phyloP scores from a whole-genome alignment of 108 stramenopile species.

The Stephanodiscus minutulus region DNA sequence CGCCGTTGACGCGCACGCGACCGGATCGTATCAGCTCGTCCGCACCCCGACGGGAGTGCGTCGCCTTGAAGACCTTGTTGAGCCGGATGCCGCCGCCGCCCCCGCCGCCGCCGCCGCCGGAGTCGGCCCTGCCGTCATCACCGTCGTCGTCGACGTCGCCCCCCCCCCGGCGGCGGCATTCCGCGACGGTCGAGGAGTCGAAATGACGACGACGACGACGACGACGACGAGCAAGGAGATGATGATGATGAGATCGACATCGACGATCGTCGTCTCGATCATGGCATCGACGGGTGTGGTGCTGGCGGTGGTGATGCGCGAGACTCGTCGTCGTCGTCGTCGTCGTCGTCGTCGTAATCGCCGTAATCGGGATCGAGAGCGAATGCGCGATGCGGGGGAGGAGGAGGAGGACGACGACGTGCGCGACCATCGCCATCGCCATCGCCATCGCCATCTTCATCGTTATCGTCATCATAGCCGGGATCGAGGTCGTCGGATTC shows the following conservation, averaged over 20 bases:
- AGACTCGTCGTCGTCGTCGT: too few species aligned
- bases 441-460: too few species aligned
- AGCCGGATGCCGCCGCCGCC: conserved; percentile 48
- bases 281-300: not conserved
- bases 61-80: conserved; percentile 82
- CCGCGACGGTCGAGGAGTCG: not conserved
- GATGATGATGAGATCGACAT: not conserved
- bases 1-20: conserved; percentile 65
- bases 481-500: too few species aligned
- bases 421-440: too few species aligned
- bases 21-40: conserved; percentile 67
- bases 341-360: too few species aligned
- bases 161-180: not conserved
- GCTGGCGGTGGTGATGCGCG: too few species aligned
- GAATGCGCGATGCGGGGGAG: not conserved
- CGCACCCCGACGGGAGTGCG: conserved; percentile 73
- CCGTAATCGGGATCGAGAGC: not conserved
- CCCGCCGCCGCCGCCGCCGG: not conserved
- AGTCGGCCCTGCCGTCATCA: too few species aligned
- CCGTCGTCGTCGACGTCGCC: too few species aligned
- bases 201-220: not conserved
- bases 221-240: not conserved
- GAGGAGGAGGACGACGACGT: not conserved
- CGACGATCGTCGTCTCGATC: not conserved
- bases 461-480: too few species aligned